Evolutionary conservation across 1,139 yeast genomes (phyloP).

Genomic region (Kurtzmaniella natalensis): DNA sequence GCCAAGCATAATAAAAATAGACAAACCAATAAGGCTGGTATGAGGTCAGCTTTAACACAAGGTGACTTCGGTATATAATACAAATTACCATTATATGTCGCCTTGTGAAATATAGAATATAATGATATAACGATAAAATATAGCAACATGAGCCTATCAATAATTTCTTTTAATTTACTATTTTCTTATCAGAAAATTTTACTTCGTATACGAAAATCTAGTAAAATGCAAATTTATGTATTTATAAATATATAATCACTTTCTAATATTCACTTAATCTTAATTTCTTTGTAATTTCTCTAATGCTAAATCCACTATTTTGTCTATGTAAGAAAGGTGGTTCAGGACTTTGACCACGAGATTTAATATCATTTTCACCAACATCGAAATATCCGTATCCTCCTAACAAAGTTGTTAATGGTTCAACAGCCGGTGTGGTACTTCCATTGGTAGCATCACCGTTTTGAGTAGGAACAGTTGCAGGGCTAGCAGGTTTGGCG

Average conservation of each 20-base stretch:
- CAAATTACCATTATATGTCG: background rate
- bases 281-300: conserved; percentile 70
- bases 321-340: conserved; percentile 48
- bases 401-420: conserved; percentile 55
- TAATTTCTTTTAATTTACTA: conserved; percentile 70
- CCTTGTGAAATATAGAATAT: background rate
- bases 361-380: conserved; percentile 65
- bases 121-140: conserved; percentile 5
- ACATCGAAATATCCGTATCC: conserved; percentile 79
- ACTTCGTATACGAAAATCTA: no score
- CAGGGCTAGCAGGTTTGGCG: background rate
- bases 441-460: background rate
- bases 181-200: no score
- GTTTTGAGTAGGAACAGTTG: background rate
- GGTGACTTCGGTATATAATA: conserved; percentile 38
- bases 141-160: conserved; percentile 31
- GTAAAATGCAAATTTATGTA: no score
- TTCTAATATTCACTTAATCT: conserved; percentile 59
- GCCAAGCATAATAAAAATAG: conserved; percentile 32
- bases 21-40: conserved; percentile 31
- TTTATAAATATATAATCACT: conserved; percentile 9
- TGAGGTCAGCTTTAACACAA: conserved; percentile 40
- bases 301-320: conserved; percentile 44
- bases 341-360: conserved; percentile 69
- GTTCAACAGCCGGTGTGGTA: conserved; percentile 1